Base-by-base conservation (phyloP, 345 rosid species). In the Pugionium dolabratum region DNA sequence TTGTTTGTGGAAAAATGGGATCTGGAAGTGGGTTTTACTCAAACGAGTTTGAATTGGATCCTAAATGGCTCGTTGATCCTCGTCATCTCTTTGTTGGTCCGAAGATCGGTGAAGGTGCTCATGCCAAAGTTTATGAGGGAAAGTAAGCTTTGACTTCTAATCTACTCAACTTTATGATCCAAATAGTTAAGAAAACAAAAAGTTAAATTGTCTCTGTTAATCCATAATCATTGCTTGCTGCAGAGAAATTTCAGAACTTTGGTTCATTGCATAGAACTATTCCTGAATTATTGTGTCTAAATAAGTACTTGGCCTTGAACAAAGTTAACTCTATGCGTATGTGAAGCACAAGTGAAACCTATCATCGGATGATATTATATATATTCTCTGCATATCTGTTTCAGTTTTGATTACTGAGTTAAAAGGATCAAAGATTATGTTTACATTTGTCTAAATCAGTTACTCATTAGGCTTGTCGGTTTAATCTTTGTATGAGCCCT, bases 41-140 rank as follows among this genome's bases (percentile, higher is more conserved):
- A 11, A 66, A 75, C 9, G 79, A 79, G 62, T 82, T 88, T 52
- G 76, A 56, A 79, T 72, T 94, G 85, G 99, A 90, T 71, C 74
- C 75, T 37, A 90, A 84, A 83, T 90, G 96, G 97, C 71, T 94
- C 54, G 78, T 94, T 74, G 96, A 94, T 82, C 87, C 97, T 35
- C 87, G 84, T 83, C 90, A 76, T 60, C 95, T 94, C 9, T 85
- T 86, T 72, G 95, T 94, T 77, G 99, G 99, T 29, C 97, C 99
- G 4, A 90, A 88, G 86, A 85, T 94, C 80, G 97, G 97, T 33
- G 99, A 94, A 73, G 97, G 99, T 50, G 96, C 97, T 70, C 97
- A 91, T 86, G 97, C 97, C 73, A 90, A 94, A 80, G 97, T 94
- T 4, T 94, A 94, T 4, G 96, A 94, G 76, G 99, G 96, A 70